Conservation (phyloP, 768 basidiomycete species). For the Auricularia sp. region DNA sequence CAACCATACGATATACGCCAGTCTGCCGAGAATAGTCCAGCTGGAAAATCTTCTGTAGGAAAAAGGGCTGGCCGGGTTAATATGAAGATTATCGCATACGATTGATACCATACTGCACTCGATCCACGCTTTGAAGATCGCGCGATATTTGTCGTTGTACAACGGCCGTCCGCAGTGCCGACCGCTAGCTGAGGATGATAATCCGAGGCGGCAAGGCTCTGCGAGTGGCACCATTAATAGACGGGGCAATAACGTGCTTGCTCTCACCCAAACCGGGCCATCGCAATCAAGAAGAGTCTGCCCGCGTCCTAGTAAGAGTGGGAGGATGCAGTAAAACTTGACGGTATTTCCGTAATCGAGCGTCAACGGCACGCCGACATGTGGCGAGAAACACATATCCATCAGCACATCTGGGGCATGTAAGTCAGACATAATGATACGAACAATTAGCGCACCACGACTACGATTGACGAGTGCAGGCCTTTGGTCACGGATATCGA, state of each 20-base stretch:
- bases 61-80: constrained; percentile 45
- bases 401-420: constrained; percentile 54
- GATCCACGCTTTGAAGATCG: constrained; percentile 55
- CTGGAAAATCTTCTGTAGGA: constrained; percentile 72
- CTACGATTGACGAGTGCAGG: constrained; percentile 68
- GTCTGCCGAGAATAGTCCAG: constrained; percentile 76
- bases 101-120: constrained; percentile 33
- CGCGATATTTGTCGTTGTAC: constrained; percentile 62
- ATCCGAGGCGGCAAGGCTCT: constrained; percentile 65
- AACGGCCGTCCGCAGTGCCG: constrained; percentile 76
- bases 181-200: constrained; percentile 80
- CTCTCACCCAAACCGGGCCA: constrained; percentile 70
- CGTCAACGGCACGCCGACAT: constrained; percentile 59
- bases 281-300: constrained; percentile 62
- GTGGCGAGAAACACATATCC: constrained; percentile 55
- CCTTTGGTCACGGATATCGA: constrained; percentile 64
- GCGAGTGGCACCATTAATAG: neutral
- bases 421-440: neutral
- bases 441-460: constrained; percentile 38
- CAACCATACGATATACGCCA: constrained; percentile 79
- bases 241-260: too few relatives aligned
- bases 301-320: constrained; percentile 63
- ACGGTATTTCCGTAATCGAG: constrained; percentile 76
- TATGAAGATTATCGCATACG: too few relatives aligned
- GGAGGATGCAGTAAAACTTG: constrained; percentile 63